A percentile compares a stretch with the other conserved stretches of the same genome.
These are phyloP conservation scores for Geosiphon pyriformis DNA, from an alignment of 192 early-diverging fungal genomes.

Conservation along the genomic window DNA sequence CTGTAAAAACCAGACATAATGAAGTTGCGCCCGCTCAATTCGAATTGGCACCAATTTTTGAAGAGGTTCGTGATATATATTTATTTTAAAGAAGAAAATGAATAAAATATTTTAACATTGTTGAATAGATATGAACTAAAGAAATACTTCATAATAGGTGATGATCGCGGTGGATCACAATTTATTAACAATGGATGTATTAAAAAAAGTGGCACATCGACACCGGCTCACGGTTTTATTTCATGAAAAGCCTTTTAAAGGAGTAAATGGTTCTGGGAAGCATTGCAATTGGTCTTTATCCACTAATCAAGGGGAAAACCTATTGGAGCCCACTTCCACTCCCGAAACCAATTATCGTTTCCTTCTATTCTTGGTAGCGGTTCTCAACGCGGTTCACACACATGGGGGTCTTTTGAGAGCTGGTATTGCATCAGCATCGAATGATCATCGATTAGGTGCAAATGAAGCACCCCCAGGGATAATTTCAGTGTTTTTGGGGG, in stretches of 20 bases:
- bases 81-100: no score
- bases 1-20: constrained; percentile 99
- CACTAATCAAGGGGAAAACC: constrained; percentile 93
- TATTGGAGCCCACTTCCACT: constrained; percentile 90
- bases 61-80: constrained; percentile 47
- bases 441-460: constrained; percentile 98
- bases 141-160: no score
- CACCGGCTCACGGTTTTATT: constrained; percentile 95
- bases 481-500: constrained; percentile 96
- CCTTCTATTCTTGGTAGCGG: constrained; percentile 90
- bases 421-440: constrained; percentile 87
- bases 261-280: constrained; percentile 98
- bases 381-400: constrained; percentile 86
- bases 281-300: constrained; percentile 98
- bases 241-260: constrained; percentile 99
- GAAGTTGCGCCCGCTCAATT: constrained; percentile 99
- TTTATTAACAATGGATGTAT: constrained; percentile 93
- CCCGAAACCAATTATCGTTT: constrained; percentile 99
- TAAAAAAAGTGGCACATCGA: constrained; percentile 95
- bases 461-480: constrained; percentile 98
- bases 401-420: constrained; percentile 89
- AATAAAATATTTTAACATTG: no score
- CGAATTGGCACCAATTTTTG: constrained; percentile 97
- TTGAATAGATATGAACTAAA: no score
- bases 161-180: constrained; percentile 98